Conservation (phyloP, 192 early-diverging fungal species). For the Allomyces javanicus region DNA sequence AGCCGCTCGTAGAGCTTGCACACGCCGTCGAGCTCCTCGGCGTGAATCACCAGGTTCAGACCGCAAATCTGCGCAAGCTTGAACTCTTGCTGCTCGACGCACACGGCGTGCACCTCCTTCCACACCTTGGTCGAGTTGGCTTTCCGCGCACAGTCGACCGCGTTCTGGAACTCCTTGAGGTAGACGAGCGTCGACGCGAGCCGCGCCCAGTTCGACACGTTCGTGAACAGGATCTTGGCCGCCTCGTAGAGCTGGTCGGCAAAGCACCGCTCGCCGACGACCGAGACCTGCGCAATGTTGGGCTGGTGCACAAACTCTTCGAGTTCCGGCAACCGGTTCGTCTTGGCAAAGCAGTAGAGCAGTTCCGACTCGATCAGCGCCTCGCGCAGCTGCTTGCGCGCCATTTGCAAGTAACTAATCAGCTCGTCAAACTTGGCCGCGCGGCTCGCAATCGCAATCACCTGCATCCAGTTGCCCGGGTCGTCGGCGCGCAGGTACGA, state of each 20-base stretch:
- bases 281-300: slow-evolving; percentile 84
- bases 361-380: slow-evolving; percentile 90
- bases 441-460: slow-evolving; percentile 55
- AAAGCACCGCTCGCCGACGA: slow-evolving; percentile 90
- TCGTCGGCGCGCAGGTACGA: slow-evolving; percentile 96
- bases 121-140: slow-evolving; percentile 97
- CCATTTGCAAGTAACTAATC: slow-evolving; percentile 84
- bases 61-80: slow-evolving; percentile 95
- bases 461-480: slow-evolving; percentile 67
- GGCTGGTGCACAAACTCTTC: slow-evolving; percentile 84
- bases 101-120: slow-evolving; percentile 97
- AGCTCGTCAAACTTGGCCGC: slow-evolving; percentile 88
- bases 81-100: slow-evolving; percentile 88
- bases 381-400: slow-evolving; percentile 87
- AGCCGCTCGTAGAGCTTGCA: slow-evolving; percentile 68
- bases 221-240: slow-evolving; percentile 84
- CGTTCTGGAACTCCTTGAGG: slow-evolving; percentile 82
- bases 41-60: slow-evolving; percentile 85
- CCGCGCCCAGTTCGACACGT: slow-evolving; percentile 92
- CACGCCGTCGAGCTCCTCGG: slow-evolving; percentile 84
- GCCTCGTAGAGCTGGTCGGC: slow-evolving; percentile 77
- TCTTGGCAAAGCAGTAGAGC: slow-evolving; percentile 89
- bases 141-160: slow-evolving; percentile 96
- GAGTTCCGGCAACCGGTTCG: slow-evolving; percentile 68
- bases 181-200: slow-evolving; percentile 91